Evolutionary conservation across 164 flowering plant genomes (phyloP).

Genomic region (Liriodendron chinense): DNA sequence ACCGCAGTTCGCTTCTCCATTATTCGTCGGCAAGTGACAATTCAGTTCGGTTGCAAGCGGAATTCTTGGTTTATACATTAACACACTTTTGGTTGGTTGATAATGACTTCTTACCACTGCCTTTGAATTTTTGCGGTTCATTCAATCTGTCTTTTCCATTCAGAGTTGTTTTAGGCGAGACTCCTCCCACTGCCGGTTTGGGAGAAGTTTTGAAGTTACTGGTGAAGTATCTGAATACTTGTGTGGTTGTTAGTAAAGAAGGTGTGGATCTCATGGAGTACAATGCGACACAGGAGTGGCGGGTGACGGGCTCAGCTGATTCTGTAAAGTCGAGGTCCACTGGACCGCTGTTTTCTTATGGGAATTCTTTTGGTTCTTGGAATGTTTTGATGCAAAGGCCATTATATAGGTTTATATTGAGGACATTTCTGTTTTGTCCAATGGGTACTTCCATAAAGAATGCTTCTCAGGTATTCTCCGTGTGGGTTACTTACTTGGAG

Average conservation of each 20-base stretch:
- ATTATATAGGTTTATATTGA: slow-evolving; percentile 67
- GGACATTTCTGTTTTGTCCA: slow-evolving; percentile 76
- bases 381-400: slow-evolving; percentile 69
- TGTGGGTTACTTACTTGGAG: slow-evolving; percentile 72
- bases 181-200: slow-evolving; percentile 68
- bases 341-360: slow-evolving; percentile 9
- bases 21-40: slow-evolving; percentile 45
- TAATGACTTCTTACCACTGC: slow-evolving; percentile 76
- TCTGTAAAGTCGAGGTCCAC: slow-evolving; percentile 32
- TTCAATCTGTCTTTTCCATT: slow-evolving; percentile 49
- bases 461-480: slow-evolving; percentile 52
- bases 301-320: slow-evolving; percentile 28
- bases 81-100: slow-evolving; percentile 78
- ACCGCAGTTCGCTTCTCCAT: slow-evolving; percentile 66
- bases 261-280: slow-evolving; percentile 30
- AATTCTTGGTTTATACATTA: slow-evolving; percentile 59
- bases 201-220: slow-evolving; percentile 66
- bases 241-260: slow-evolving; percentile 17
- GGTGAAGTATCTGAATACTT: slow-evolving; percentile 62
- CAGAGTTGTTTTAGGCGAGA: slow-evolving; percentile 48
- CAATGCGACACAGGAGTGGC: slow-evolving; percentile 32
- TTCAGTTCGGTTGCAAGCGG: slow-evolving; percentile 37
- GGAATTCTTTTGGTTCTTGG: slow-evolving; percentile 43
- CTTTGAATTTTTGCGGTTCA: slow-evolving; percentile 40
- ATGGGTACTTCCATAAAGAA: slow-evolving; percentile 65